phyloP scores from a whole-genome alignment of 306 rosid genomes.

The Vigna mungo region DNA sequence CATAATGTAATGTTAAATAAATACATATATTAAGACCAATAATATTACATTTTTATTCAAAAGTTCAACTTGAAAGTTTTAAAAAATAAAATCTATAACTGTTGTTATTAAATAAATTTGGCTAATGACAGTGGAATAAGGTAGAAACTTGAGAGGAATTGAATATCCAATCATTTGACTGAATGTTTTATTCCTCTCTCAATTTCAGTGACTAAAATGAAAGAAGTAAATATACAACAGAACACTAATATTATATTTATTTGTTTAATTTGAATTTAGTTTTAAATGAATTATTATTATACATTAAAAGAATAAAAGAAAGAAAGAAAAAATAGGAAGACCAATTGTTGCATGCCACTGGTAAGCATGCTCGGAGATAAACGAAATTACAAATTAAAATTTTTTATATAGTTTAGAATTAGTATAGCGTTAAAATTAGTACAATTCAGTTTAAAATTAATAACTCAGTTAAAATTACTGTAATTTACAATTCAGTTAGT shows the following conservation, averaged over 20 bases:
- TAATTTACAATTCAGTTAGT: too few species aligned
- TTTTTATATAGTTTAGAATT: too few species aligned
- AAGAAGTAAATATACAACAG: too few species aligned
- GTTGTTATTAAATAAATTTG: background rate
- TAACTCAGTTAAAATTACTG: too few species aligned
- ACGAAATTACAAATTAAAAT: constrained; percentile 4
- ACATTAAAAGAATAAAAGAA: background rate
- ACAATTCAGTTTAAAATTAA: too few species aligned
- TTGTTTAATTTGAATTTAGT: background rate
- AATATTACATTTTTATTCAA: too few species aligned
- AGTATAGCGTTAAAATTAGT: too few species aligned
- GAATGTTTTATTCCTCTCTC: background rate
- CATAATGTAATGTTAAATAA: background rate
- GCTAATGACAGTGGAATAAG: background rate
- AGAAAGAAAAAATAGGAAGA: background rate
- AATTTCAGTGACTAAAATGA: background rate
- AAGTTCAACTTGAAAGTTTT: background rate
- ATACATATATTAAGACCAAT: too few species aligned
- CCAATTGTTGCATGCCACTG: constrained; percentile 41
- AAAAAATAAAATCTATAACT: background rate
- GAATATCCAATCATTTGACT: too few species aligned
- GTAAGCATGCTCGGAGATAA: background rate
- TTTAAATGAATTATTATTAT: too few species aligned
- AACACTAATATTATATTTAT: background rate
- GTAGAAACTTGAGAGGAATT: too few species aligned